Conservation (phyloP, 768 basidiomycete species). For the Dioszegia hungarica region DNA sequence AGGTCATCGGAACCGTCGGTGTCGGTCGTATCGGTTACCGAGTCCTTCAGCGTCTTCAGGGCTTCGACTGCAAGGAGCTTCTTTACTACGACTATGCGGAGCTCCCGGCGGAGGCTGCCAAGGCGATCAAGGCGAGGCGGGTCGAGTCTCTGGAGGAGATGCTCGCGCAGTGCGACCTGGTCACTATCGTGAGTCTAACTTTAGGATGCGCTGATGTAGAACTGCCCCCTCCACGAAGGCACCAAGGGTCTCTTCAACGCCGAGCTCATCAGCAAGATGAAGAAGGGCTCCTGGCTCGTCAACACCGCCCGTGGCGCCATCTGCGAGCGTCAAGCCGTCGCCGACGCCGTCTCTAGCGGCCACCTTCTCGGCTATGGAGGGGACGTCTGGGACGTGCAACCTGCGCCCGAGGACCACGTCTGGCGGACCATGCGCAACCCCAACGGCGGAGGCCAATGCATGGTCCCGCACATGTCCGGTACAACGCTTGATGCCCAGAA, state of each 20-base stretch:
- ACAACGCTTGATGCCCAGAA: conserved; percentile 85
- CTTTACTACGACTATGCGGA: conserved; percentile 82
- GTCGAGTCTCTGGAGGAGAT: conserved; percentile 75
- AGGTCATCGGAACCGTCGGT: conserved; percentile 87
- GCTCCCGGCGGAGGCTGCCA: conserved; percentile 60
- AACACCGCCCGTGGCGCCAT: conserved; percentile 93
- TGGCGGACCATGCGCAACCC: conserved; percentile 81
- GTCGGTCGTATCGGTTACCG: conserved; percentile 75
- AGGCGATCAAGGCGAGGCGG: conserved; percentile 57
- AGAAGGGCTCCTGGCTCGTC: conserved; percentile 86
- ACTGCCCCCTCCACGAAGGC: conserved; percentile 64
- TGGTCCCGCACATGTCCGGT: conserved; percentile 59
- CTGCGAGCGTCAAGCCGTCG: conserved; percentile 75
- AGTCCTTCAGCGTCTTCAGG: conserved; percentile 57
- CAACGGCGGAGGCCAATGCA: conserved; percentile 54
- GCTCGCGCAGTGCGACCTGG: conserved; percentile 44
- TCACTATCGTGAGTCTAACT: conserved; percentile 42
- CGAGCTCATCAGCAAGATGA: conserved; percentile 79
- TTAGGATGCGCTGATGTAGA: conserved; percentile 11
- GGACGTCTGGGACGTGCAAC: conserved; percentile 61
- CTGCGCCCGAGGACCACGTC: conserved; percentile 76
- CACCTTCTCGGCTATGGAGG: conserved; percentile 59
- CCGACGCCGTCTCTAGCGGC: conserved; percentile 68
- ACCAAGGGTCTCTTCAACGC: conserved; percentile 74
- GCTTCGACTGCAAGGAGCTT: conserved; percentile 85